A percentile compares a stretch with the other conserved stretches of the same genome.
Conservation (phyloP, 1,284 basidiomycete species). For the Cryptococcus wingfieldii region DNA sequence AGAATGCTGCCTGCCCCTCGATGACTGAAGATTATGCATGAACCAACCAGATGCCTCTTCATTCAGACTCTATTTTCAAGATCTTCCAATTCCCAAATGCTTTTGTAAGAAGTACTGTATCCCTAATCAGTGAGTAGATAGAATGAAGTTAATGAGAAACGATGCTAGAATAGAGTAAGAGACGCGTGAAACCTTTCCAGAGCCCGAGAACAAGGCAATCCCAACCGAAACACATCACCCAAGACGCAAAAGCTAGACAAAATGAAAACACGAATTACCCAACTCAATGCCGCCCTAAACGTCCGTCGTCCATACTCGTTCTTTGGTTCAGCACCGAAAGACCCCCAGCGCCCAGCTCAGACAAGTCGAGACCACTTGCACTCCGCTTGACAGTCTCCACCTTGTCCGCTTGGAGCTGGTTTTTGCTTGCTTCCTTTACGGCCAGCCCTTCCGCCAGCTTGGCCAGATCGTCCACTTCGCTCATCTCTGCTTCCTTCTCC, state of each 20-base stretch:
- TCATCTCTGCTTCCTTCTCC: not conserved
- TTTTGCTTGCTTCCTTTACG: not conserved
- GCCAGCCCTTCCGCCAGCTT: not conserved
- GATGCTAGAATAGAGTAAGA: not conserved
- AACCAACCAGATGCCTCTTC: not conserved
- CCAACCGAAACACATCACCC: not conserved
- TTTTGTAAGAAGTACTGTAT: not conserved
- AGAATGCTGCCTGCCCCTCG: not conserved
- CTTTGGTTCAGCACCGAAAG: conserved; percentile 1
- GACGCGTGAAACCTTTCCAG: not conserved
- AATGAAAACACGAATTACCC: not conserved
- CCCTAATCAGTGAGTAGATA: too few relatives aligned
- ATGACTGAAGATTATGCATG: not conserved
- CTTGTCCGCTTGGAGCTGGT: conserved; percentile 4
- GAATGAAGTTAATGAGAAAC: not conserved
- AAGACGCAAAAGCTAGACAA: not conserved
- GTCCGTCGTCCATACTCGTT: conserved; percentile 26
- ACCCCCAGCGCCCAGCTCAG: not conserved
- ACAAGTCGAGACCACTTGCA: not conserved
- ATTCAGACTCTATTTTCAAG: not conserved
- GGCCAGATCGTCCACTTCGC: not conserved
- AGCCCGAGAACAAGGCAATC: not conserved
- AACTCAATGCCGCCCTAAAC: conserved; percentile 9
- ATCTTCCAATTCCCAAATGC: not conserved
- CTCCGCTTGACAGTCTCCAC: conserved; percentile 1